Conservation (phyloP, 2,329 filamentous ascomycete species). For the Colletotrichum godetiae region DNA sequence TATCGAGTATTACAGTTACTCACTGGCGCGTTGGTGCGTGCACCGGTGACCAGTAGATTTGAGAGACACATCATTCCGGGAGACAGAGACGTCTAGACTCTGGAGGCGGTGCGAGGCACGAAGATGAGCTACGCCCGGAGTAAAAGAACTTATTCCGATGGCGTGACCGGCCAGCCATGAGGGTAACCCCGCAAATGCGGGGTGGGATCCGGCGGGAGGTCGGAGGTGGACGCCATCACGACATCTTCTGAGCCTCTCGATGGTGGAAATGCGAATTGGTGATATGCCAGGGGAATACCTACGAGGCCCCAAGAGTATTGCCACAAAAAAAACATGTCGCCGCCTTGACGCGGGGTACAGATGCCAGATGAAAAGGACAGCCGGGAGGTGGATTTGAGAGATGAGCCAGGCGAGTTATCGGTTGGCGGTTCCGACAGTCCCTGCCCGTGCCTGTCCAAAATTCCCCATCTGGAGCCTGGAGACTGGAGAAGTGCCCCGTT, state of each 20-base stretch:
- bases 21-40: slow-evolving; percentile 2
- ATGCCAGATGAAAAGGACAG: background rate
- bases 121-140: background rate
- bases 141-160: slow-evolving; percentile 19
- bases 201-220: slow-evolving; percentile 25
- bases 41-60: background rate
- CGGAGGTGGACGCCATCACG: slow-evolving; percentile 23
- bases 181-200: slow-evolving; percentile 30
- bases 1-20: background rate
- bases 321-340: no score
- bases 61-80: background rate
- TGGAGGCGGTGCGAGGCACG: background rate
- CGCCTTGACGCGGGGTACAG: background rate
- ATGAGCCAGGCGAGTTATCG: background rate
- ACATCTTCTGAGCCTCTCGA: slow-evolving; percentile 14
- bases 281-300: background rate
- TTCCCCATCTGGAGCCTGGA: slow-evolving; percentile 13
- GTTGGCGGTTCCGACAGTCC: slow-evolving; percentile 4
- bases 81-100: background rate
- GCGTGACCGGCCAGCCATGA: slow-evolving; percentile 30
- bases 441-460: background rate
- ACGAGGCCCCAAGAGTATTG: background rate
- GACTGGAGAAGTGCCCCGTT: slow-evolving; percentile 1
- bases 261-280: slow-evolving; percentile 14
- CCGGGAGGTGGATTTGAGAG: background rate